These are phyloP conservation scores for Rhodomyrtus tomentosa DNA, from an alignment of 345 rosid genomes.

Conservation along the genomic window DNA sequence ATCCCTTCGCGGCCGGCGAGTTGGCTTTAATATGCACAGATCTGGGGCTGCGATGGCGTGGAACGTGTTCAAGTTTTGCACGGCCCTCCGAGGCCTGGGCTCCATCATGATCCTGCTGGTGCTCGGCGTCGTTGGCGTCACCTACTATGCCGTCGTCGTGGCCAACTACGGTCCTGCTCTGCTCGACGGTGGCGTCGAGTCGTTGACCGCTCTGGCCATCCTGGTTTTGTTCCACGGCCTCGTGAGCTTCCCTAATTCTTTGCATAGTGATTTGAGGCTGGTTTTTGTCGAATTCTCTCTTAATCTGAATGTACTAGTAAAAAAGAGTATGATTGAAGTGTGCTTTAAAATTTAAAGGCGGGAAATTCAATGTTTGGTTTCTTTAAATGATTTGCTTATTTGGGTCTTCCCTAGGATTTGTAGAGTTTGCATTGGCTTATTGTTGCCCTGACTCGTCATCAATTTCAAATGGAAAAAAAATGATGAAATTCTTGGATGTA, in stretches of 20 bases:
- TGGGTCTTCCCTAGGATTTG: not conserved
- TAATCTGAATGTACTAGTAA: not conserved
- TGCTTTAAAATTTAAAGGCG: not conserved
- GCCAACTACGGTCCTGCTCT: conserved; percentile 79
- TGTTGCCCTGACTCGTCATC: too few relatives aligned
- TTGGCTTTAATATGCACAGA: conserved; percentile 58
- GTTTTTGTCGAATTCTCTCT: not conserved
- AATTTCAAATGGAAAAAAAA: too few relatives aligned
- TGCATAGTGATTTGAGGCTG: not conserved
- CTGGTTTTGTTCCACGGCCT: conserved; percentile 68
- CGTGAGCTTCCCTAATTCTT: conserved; percentile 20
- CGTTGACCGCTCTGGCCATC: conserved; percentile 38
- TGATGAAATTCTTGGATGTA: not conserved
- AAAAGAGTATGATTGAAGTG: not conserved
- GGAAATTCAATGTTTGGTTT: not conserved
- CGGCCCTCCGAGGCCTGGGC: conserved; percentile 89
- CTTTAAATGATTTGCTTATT: not conserved
- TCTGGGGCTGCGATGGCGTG: conserved; percentile 96
- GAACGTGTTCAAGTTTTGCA: conserved; percentile 97
- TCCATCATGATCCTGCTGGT: conserved; percentile 96
- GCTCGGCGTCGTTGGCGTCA: conserved; percentile 85
- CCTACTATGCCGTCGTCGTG: conserved; percentile 85
- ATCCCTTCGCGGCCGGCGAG: not conserved
- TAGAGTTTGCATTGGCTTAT: not conserved
- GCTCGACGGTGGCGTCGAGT: conserved; percentile 53